Conservation (phyloP, 768 basidiomycete genomes). For the Leucosporidium scottii region DNA sequence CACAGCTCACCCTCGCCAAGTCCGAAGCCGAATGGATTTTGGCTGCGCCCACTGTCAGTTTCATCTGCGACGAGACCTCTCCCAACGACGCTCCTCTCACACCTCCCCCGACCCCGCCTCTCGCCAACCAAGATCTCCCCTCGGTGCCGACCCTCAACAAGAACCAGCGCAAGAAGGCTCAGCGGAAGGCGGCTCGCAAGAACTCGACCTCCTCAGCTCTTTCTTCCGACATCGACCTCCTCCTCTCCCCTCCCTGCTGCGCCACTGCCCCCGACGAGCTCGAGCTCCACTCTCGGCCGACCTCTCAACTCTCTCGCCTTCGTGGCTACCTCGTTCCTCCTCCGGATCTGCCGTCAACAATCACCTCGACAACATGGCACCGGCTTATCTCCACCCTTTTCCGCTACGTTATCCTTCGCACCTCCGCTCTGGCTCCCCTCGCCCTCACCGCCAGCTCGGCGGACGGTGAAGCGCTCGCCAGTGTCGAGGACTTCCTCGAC, state of each 20-base stretch:
- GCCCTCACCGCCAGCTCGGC: constrained; percentile 1
- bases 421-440: constrained; percentile 19
- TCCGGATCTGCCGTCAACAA: neutral
- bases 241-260: neutral
- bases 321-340: constrained; percentile 21
- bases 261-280: neutral
- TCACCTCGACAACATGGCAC: constrained; percentile 6
- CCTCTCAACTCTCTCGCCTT: constrained; percentile 9
- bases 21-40: constrained; percentile 30
- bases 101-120: constrained; percentile 22
- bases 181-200: constrained; percentile 13
- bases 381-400: constrained; percentile 12
- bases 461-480: neutral
- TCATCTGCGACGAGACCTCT: constrained; percentile 24
- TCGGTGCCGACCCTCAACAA: neutral
- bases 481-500: constrained; percentile 18
- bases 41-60: constrained; percentile 1
- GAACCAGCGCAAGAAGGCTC: constrained; percentile 14
- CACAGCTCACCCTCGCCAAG: constrained; percentile 22
- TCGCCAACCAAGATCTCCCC: neutral
- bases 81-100: constrained; percentile 2
- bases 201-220: neutral
- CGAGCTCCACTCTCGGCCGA: neutral
- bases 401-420: constrained; percentile 23
- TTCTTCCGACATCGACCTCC: constrained; percentile 5